These are phyloP conservation scores for Podospora appendiculata DNA, from an alignment of 495 filamentous ascomycete species.

Conservation along the genomic window DNA sequence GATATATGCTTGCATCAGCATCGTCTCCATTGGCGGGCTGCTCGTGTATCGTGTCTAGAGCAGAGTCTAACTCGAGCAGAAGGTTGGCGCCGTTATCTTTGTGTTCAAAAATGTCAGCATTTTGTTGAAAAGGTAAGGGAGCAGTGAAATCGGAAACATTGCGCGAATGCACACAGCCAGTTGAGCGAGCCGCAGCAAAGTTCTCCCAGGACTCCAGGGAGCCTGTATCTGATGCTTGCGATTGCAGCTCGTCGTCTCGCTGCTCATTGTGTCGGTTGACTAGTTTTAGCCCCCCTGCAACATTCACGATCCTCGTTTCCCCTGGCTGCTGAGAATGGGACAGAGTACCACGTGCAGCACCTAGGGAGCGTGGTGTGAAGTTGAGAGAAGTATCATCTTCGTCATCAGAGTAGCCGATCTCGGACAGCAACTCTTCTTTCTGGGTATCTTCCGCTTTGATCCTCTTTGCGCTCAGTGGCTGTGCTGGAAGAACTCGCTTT, in stretches of 20 bases:
- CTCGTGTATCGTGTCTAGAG: conserved; percentile 2
- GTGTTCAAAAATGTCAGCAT: conserved; percentile 11
- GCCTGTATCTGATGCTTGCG: not conserved
- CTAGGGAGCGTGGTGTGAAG: too few species aligned
- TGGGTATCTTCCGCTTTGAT: not conserved
- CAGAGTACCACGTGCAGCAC: too few species aligned
- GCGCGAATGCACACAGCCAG: conserved; percentile 1
- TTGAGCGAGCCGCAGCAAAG: not conserved
- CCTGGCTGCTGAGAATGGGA: not conserved
- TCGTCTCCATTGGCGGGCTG: conserved; percentile 6
- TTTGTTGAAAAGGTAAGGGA: conserved; percentile 5
- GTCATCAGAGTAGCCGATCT: conserved; percentile 12
- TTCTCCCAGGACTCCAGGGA: not conserved
- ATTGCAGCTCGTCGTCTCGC: too few species aligned
- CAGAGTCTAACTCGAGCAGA: not conserved
- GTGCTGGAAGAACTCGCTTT: not conserved
- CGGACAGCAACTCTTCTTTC: too few species aligned
- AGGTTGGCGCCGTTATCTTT: conserved; percentile 15
- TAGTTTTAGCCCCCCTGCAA: too few species aligned
- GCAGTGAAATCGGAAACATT: conserved; percentile 5
- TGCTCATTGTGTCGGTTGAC: too few species aligned
- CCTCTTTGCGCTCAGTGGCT: not conserved
- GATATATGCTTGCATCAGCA: not conserved
- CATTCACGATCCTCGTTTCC: not conserved
- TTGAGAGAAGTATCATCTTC: conserved; percentile 1